Base-by-base conservation (phyloP, 495 filamentous ascomycete species). In the Polyplosphaeria fusca region DNA sequence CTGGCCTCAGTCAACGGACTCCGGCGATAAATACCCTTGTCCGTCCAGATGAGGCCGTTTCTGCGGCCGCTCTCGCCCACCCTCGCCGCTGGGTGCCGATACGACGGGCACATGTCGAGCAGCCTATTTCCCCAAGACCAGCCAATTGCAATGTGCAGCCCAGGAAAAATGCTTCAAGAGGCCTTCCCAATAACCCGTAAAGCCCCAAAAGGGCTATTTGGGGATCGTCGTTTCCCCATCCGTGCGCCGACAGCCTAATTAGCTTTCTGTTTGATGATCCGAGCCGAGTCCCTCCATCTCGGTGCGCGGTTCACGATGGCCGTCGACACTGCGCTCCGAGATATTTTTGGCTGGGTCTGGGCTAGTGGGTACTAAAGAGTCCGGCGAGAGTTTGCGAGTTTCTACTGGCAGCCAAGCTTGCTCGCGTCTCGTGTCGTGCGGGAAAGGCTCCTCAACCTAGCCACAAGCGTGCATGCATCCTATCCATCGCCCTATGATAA, bases 191-290 rank as follows among this genome's bases (percentile, higher is more conserved):
- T 35, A n/a, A n/a, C n/a, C n/a, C n/a, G n/a, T n/a, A n/a, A n/a
- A n/a, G n/a, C n/a, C 30, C 30, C 30, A 35, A 35, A 7, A 14
- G 30, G 30, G 7, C 7, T 35, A 35, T 35, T 35, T 35, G 22
- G 18, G 18, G 42, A 20, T 16, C 16, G 23, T 5, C 4, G 42
- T 23, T 45, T 45, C 42, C 42, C 42, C 42, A 45, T 45, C 42
- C 42, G 42, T 45, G 42, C 42, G 42, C 23, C 22, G 42, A 22
- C 42, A 22, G 18, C 42, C 42, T 35, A 35, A 35, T 35, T 45
- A 45, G 23, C 23, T 20, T 45, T 12, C 16, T 45, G 42, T 45
- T 45, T 45, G 42, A 45, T 45, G 16, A 22, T 13, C 42, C 30
- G 30, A 35, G 30, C 30, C 14, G 30, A 14, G 30, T 35, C 30